Evolutionary conservation across 140 eudicot species (phyloP).

Genomic region (Oenanthe javanica): DNA sequence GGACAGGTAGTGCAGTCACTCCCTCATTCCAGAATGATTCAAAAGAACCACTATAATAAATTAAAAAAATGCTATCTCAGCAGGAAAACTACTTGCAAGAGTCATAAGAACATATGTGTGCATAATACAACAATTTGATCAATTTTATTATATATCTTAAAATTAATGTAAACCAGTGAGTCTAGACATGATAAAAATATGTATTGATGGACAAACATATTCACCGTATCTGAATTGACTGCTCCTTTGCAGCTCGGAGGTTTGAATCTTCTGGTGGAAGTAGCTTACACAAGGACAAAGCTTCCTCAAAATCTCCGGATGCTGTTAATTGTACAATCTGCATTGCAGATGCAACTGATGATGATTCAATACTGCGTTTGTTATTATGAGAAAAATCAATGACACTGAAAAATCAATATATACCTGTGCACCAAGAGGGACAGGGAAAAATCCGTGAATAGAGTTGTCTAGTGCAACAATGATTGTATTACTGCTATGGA

Average conservation of each 20-base stretch:
- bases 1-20: neutral
- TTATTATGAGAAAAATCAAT: neutral
- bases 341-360: slow-evolving; percentile 15
- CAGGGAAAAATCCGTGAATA: slow-evolving; percentile 77
- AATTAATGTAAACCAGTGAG: neutral
- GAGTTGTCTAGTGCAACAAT: slow-evolving; percentile 71
- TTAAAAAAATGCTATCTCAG: neutral
- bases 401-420: slow-evolving; percentile 9
- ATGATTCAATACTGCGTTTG: neutral
- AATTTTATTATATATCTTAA: neutral
- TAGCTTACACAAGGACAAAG: slow-evolving; percentile 83
- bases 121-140: neutral
- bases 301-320: slow-evolving; percentile 96
- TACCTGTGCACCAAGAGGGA: slow-evolving; percentile 99
- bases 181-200: neutral
- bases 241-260: slow-evolving; percentile 93
- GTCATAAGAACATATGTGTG: neutral
- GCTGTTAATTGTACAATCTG: slow-evolving; percentile 98
- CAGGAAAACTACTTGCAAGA: neutral
- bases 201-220: neutral
- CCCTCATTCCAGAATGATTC: neutral
- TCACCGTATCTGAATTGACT: slow-evolving; percentile 92
- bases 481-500: slow-evolving; percentile 42
- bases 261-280: slow-evolving; percentile 97
- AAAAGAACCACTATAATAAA: neutral